These are phyloP conservation scores for Cyclotella distinguenda DNA, from an alignment of 108 stramenopile species.

Conservation along the genomic window DNA sequence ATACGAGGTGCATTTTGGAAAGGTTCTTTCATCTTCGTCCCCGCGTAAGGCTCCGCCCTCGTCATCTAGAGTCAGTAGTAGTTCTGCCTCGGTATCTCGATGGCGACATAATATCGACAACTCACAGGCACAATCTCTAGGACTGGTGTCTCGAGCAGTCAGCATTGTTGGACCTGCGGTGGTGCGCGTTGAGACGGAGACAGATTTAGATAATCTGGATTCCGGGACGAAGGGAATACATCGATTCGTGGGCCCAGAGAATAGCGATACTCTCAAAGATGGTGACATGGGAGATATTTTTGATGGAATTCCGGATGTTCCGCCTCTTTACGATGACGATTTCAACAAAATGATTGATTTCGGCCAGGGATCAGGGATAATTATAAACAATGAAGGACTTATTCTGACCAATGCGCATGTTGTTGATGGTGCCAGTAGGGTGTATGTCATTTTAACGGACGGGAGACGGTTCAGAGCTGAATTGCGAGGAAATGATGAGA, in stretches of 20 bases:
- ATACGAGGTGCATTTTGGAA: slow-evolving; percentile 46
- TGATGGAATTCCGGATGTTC: slow-evolving; percentile 36
- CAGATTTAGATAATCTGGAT: slow-evolving; percentile 33
- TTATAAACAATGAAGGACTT: slow-evolving; percentile 74
- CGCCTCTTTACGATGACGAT: slow-evolving; percentile 23
- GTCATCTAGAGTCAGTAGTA: neutral
- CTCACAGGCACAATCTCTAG: slow-evolving; percentile 29
- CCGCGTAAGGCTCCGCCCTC: too few relatives aligned
- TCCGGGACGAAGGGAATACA: neutral
- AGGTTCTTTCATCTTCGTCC: slow-evolving; percentile 19
- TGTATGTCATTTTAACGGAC: slow-evolving; percentile 82
- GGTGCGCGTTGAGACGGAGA: slow-evolving; percentile 86
- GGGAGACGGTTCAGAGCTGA: slow-evolving; percentile 77
- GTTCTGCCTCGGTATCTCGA: neutral
- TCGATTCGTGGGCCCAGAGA: slow-evolving; percentile 1
- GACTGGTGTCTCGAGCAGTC: slow-evolving; percentile 75
- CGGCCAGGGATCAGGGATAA: slow-evolving; percentile 87
- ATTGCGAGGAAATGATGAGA: slow-evolving; percentile 78
- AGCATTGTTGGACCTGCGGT: slow-evolving; percentile 78
- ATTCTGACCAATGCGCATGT: slow-evolving; percentile 93
- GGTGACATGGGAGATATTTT: slow-evolving; percentile 41
- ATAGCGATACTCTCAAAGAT: slow-evolving; percentile 2
- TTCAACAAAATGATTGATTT: slow-evolving; percentile 45
- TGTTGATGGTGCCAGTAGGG: slow-evolving; percentile 74
- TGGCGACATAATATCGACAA: slow-evolving; percentile 7